Evolutionary conservation across 2,329 filamentous ascomycete genomes (phyloP), one percentile per base, ranked within the genome.

Genomic region (Ceratocystis variospora): DNA sequence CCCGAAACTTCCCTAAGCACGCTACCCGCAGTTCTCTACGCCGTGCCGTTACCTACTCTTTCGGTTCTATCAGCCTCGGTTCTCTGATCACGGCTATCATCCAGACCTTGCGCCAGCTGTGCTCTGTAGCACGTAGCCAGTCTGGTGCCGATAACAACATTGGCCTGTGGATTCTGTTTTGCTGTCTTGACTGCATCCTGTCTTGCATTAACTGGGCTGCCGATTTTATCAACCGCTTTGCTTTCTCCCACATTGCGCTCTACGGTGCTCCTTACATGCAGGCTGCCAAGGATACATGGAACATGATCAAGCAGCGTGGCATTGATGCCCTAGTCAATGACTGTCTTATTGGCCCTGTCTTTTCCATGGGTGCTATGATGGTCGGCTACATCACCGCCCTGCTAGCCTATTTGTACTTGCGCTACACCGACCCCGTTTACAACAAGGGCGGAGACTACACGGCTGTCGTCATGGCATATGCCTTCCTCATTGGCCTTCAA

Each of bases 271-370:
- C 88, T 0, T 97, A 96, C 73, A 82, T 96, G 65, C 80, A 85
- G 0, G 89, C 91, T 0, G 91, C 92, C 45, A 96, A 95, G 76
- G 89, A 90, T 71, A 96, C 90, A 0, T 96, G 90, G 89, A 84
- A 73, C 67, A 89, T 96, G 88, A 92, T 96, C 79, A 93, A 91
- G 74, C 85, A 95, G 72, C 89, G 93, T 41, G 93, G 93, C 33
- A 87, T 96, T 68, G 92, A 96, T 71, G 91, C 90, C 0, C 82
- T 97, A 1, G 82, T 96, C 71, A 96, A 96, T 72, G 89, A 96
- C 73, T 95, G 90, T 70, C 82, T 96, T 46, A 87, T 91, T 64
- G 87, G 86, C 0, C 86, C 87, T 0, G 87, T 89, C 0, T 77
- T 89, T 41, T 87, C 85, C 17, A 89, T 92, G 77, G 91, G 90